Evolutionary conservation across 2,329 filamentous ascomycete species (phyloP), one percentile per base, ranked within the genome.

Genomic region (Neurospora sp.): DNA sequence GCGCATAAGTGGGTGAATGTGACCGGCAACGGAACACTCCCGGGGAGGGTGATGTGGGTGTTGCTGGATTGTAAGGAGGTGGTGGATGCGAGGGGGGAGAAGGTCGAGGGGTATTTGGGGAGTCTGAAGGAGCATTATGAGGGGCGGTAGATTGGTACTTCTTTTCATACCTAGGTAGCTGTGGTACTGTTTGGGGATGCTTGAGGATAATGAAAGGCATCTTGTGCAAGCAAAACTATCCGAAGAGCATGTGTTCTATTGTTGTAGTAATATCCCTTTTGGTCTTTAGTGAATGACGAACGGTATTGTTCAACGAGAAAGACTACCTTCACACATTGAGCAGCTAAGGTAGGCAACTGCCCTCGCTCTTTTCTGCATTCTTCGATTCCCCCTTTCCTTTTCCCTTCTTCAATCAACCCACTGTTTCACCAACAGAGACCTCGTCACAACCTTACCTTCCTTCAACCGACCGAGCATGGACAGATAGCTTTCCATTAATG

Each of bases 1-100:
- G 81, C 79, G 74, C 82, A 84, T 75, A 78, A 77, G n/a, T 84
- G 81, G 82, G 66, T 52, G 23, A 62, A 62, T 67, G 66, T 66
- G 1, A 43, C 42, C 13, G 70, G 66, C 0, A 71, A 67, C 3
- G 68, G 70, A 0, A 67, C 52, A 1, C 52, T 62, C 0, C 52
- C 52, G 13, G 52, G 52, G 52, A 62, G 52, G 28, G 52, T 62
- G 52, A 62, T 62, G 52, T 62, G 52, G 52, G 52, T 62, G 13
- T 17, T 62, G 52, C 11, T 62, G 23, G 52, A 62, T 6, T 62
- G 52, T 10, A 36, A 62, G 28, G 52, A 62, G 52, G 52, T 62
- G 52, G 52, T 62, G 52, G 52, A 62, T 62, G 52, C 52, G 7
- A 62, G 1, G 28, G 52, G 52, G 13, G 52, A 36, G 23, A 62